Conservation (phyloP, 352 stramenopile species). For the Globisporangium abappressorium region DNA sequence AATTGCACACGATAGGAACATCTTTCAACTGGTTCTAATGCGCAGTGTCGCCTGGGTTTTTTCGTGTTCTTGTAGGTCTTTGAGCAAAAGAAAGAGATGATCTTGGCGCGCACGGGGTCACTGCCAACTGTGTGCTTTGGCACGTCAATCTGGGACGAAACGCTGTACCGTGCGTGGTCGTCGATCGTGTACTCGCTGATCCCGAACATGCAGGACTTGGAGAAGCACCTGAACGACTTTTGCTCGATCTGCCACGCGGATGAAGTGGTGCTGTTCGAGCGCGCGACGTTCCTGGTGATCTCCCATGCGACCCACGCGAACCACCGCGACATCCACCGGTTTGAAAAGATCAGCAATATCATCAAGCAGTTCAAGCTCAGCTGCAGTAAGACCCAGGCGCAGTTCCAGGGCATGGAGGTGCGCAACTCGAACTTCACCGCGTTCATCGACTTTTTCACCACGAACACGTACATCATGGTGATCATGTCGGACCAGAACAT, state of each 20-base stretch:
- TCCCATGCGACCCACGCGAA: slow-evolving; percentile 90
- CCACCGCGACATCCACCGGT: slow-evolving; percentile 96
- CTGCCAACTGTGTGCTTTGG: slow-evolving; percentile 92
- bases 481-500: slow-evolving; percentile 94
- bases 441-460: slow-evolving; percentile 98
- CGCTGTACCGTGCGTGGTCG: slow-evolving; percentile 98
- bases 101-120: slow-evolving; percentile 88
- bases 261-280: slow-evolving; percentile 98
- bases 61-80: slow-evolving; percentile 73
- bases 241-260: slow-evolving; percentile 96
- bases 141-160: slow-evolving; percentile 99
- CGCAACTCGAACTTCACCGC: slow-evolving; percentile 98
- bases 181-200: slow-evolving; percentile 99
- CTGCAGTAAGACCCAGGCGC: slow-evolving; percentile 96
- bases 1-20: background rate
- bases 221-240: slow-evolving; percentile 96
- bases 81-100: slow-evolving; percentile 93
- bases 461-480: slow-evolving; percentile 99
- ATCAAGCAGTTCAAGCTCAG: slow-evolving; percentile 99
- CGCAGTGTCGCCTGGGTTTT: background rate
- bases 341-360: slow-evolving; percentile 99
- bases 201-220: slow-evolving; percentile 96
- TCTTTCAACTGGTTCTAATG: background rate
- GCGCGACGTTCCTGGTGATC: slow-evolving; percentile 99
- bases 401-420: slow-evolving; percentile 98